Evolutionary conservation across 306 rosid species (phyloP).

Genomic region (Cyamopsis tetragonoloba): DNA sequence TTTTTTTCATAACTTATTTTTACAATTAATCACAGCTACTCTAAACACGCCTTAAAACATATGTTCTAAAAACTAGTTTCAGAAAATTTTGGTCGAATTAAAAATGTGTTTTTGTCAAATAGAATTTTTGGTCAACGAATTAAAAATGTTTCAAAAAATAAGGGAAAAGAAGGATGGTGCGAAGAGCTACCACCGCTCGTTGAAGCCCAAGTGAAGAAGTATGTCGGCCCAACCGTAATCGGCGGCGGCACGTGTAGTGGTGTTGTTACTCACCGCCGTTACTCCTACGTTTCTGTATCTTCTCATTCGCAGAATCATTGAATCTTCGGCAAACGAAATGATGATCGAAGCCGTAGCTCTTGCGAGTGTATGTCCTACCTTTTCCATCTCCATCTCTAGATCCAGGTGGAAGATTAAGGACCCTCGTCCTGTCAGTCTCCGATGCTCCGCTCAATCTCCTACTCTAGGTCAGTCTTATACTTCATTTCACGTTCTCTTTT

Average conservation of each 20-base stretch:
- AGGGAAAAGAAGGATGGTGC: no score
- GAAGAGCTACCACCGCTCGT: no score
- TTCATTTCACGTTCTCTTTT: not conserved
- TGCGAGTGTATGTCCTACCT: not conserved
- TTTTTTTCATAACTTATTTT: no score
- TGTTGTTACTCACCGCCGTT: not conserved
- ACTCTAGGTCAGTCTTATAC: conserved; percentile 36
- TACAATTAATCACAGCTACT: no score
- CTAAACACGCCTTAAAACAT: no score
- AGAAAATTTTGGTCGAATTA: no score
- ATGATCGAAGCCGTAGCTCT: not conserved
- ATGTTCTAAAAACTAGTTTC: no score
- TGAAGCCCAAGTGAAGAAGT: not conserved
- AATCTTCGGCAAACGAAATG: not conserved
- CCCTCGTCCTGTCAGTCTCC: conserved; percentile 18
- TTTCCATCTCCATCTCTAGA: conserved; percentile 28
- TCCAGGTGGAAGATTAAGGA: conserved; percentile 23
- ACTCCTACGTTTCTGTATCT: no score
- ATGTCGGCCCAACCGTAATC: not conserved
- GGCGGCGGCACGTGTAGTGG: not conserved
- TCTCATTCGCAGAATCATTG: no score
- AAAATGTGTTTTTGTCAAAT: no score
- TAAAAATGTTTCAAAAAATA: no score
- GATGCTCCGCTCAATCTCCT: conserved; percentile 47
- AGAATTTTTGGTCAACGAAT: no score